Percentiles rank a stretch among this genome's conserved stretches.
These are phyloP conservation scores for Aspergillus fructus DNA, from an alignment of 2,329 filamentous ascomycete species.

Conservation along the genomic window DNA sequence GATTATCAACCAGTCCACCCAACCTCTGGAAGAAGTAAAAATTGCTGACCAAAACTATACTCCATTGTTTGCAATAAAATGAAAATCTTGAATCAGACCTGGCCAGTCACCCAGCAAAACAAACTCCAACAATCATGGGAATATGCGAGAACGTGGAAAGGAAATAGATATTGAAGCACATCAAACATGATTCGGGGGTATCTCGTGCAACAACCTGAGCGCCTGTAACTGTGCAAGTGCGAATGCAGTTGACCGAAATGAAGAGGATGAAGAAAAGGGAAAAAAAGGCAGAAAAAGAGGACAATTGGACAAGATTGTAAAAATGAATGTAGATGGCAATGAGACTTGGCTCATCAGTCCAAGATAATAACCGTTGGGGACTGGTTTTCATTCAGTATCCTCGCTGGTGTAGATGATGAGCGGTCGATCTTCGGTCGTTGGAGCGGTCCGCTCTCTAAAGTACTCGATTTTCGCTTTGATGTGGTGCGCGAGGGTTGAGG, in stretches of 20 bases:
- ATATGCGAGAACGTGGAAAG: background rate
- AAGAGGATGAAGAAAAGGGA: background rate
- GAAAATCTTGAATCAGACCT: background rate
- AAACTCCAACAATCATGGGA: background rate
- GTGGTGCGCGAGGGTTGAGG: background rate
- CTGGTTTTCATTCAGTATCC: background rate
- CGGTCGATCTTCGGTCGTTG: constrained; percentile 17
- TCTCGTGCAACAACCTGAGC: constrained; percentile 11
- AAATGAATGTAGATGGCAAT: background rate
- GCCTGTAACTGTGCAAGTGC: constrained; percentile 8
- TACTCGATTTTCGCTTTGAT: constrained; percentile 19
- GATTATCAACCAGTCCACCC: background rate
- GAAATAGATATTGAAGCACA: background rate
- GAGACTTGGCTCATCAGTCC: constrained; percentile 17
- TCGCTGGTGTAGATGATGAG: background rate
- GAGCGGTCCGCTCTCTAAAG: constrained; percentile 2
- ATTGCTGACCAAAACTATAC: background rate
- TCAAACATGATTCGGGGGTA: background rate
- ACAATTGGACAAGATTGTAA: background rate
- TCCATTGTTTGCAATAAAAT: background rate
- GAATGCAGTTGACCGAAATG: background rate
- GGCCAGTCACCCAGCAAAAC: background rate
- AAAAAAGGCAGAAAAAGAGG: background rate
- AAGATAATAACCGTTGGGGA: constrained; percentile 21
- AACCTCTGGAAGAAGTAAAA: background rate